Evolutionary conservation across 306 rosid species (phyloP), one percentile per base, ranked within the genome.

Genomic region (Heteromeles arbutifolia): DNA sequence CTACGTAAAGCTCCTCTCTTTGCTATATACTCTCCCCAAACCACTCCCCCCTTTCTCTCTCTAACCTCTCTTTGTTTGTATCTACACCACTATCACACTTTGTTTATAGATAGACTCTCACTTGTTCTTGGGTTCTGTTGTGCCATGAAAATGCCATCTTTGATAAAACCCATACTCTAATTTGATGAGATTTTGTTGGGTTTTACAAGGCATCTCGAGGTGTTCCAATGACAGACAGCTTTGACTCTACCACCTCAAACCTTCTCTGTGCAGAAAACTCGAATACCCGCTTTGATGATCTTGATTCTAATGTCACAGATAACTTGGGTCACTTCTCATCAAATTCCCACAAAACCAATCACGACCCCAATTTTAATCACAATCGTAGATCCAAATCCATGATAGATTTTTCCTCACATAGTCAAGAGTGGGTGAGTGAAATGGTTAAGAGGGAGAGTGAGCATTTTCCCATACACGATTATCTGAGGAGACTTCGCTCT

Each of bases 401-500:
- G 21, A 5, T 82, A 74, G 81, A 79, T 62, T 82, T 82, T 72
- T 72, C 82, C 22, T 67, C 80, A 32, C 87, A 66, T 74, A 85
- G 82, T 76, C 92, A 86, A 61, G 92, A 86, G 72, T 73, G 34
- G 18, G 19, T 89, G 73, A 67, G 71, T 48, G 65, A 56, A 73
- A 75, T 91, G 93, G 77, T 85, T 77, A 83, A 79, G 82, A 88
- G 68, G 74, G 97, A 91, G 85, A 80, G 59, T 10, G 87, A 85
- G 24, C 84, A 81, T 83, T 78, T 88, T 77, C 97, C 98, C 39
- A 77, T 41, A 24, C 77, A 34, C 66, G 96, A 89, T 89, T 93
- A 91, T 74, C 82, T 91, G 31, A 74, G 71, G 63, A 88, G 89
- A 75, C 76, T 93, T 73, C 88, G 85, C 56, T 69, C 83, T 74